Evolutionary conservation across 495 filamentous ascomycete species (phyloP).

Genomic region (Collariella sp.): DNA sequence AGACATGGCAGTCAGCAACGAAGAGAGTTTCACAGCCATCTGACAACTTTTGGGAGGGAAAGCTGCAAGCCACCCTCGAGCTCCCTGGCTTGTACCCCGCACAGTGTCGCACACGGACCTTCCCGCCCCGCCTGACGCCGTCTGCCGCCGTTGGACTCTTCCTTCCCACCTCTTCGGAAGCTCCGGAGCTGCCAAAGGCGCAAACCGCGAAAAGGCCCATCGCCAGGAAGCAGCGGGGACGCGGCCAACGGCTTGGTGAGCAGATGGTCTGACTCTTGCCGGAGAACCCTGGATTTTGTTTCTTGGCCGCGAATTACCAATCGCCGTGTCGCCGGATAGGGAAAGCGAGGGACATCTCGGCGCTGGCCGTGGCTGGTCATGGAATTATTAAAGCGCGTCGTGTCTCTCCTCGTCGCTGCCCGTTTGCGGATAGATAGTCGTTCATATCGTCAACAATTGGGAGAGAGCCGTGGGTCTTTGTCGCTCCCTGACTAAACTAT

Average conservation of each 20-base stretch:
- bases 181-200: background rate
- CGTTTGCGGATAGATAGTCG: background rate
- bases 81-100: too few relatives aligned
- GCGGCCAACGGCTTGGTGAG: background rate
- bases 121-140: background rate
- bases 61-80: background rate
- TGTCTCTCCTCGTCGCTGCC: background rate
- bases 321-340: background rate
- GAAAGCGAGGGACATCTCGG: conserved; percentile 1
- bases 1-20: background rate
- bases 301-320: conserved; percentile 7
- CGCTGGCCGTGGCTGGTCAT: background rate
- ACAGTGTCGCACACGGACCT: background rate
- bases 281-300: background rate
- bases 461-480: background rate
- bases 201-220: conserved; percentile 5
- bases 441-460: background rate
- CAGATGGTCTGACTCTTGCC: conserved; percentile 8
- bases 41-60: background rate
- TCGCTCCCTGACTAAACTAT: background rate
- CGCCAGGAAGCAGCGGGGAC: background rate
- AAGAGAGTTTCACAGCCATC: background rate
- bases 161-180: conserved; percentile 3
- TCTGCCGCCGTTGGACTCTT: background rate
- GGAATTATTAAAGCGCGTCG: background rate